Evolutionary conservation across 805 yeast species (phyloP), one percentile per base, ranked within the genome.

Genomic region (Pichia nakasei): DNA sequence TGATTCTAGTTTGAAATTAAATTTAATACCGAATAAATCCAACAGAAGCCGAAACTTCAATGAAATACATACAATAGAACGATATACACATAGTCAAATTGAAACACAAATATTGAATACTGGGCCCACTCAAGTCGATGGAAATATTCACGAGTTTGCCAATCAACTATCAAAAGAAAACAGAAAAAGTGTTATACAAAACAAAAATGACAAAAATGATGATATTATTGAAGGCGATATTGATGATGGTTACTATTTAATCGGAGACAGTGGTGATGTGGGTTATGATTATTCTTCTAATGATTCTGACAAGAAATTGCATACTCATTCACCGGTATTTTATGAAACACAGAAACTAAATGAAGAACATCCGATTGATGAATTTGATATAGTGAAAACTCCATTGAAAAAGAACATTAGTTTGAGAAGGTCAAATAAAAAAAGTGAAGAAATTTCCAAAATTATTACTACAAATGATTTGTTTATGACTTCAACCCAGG

Each of bases 1-100:
- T 20, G 55, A 51, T 19, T 59, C 63, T 5, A 55, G 53, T 9
- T 47, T 53, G 6, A 47, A 47, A 12, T 31, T 60, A 17, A 58
- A 60, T 26, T 43, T 58, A 13, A 47, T 53, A 33, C 49, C 55
- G 26, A 41, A 18, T 18, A 29, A 29, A 3, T 12, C 32, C 7
- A 24, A 24, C 11, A 29, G n/a, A 29, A 29, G n/a, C 15, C n/a
- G 17, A 29, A 29, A 29, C 7, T 29, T 12, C 18, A 15, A 8
- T 11, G n/a, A 12, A 24, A 24, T 24, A 24, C 9, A 24, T 13
- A 35, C 17, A 2, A 15, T 4, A 12, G n/a, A 32, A 22, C 19
- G 7, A 2, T 18, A 26, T 8, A 33, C 15, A 2, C 19, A 24
- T 13, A 38, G 17, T 15, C 38, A 22, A 4, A 8, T 20, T 2